A percentile compares a stretch with the other conserved stretches of the same genome.
These are phyloP conservation scores for Rhizopus stolonifer DNA, from an alignment of 371 early-diverging fungal species.

Conservation along the genomic window DNA sequence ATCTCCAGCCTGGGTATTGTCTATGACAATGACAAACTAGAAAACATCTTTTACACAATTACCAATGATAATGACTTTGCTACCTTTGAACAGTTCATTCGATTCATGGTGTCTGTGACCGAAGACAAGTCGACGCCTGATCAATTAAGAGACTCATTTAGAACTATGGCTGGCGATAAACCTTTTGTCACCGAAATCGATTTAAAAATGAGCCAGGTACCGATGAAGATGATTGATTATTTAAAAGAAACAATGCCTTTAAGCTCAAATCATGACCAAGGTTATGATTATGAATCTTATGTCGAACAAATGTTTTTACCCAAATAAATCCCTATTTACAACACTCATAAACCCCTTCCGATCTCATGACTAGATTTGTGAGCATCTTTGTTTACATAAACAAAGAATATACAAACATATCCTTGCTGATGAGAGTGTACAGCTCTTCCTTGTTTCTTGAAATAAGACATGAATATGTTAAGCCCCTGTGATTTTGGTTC, in stretches of 20 bases:
- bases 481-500: too few species aligned
- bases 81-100: constrained; percentile 87
- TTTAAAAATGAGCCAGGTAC: constrained; percentile 65
- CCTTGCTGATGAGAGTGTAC: too few species aligned
- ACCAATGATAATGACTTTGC: constrained; percentile 61
- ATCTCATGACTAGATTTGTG: too few species aligned
- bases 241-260: constrained; percentile 74
- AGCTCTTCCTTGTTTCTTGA: too few species aligned
- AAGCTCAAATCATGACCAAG: constrained; percentile 40
- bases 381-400: too few species aligned
- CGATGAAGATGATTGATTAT: constrained; percentile 68
- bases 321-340: too few species aligned
- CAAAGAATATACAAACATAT: too few species aligned
- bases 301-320: constrained; percentile 63
- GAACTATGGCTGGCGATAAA: constrained; percentile 82
- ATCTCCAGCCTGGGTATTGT: constrained; percentile 83
- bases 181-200: constrained; percentile 78
- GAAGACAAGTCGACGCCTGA: constrained; percentile 91
- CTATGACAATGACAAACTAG: constrained; percentile 77
- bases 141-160: constrained; percentile 85
- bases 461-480: too few species aligned
- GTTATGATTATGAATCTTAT: constrained; percentile 73
- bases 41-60: constrained; percentile 63
- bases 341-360: too few species aligned
- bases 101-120: constrained; percentile 81